Base-by-base conservation (phyloP, 192 early-diverging fungal genomes). In the Linnemannia schmuckeri region DNA sequence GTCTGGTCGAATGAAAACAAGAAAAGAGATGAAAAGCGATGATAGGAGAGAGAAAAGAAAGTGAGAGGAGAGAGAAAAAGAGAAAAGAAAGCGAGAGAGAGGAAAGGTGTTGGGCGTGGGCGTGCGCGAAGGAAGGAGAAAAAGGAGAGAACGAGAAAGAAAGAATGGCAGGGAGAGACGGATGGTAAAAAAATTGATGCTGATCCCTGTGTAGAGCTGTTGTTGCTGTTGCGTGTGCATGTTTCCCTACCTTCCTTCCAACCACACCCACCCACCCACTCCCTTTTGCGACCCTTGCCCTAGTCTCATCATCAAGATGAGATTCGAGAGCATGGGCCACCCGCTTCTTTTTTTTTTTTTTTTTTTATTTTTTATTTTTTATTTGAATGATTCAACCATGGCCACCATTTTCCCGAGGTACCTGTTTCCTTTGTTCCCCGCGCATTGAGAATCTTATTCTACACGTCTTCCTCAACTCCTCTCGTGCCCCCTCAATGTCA, bases 1-100 rank as follows among this genome's bases (percentile, higher is more conserved):
- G 63, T 73, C 72, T 52, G 61, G 61, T 69, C 57, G 57, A 61
- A 61, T n/a, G 57, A 61, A 46, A 46, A 46, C 44, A 46, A 46
- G 9, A 46, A 46, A 33, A 63, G 33, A 30, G 27, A 27, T 27
- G 57, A 27, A 63, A 24, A 66, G 4, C 13, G 61, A 66, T 22
- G 30, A 66, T 0, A 63, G 27, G n/a, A 33, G 61, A 33, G 30
- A 66, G 17, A 6, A 57, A 57, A n/a, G n/a, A 30, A 66, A 66
- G n/a, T 27, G 12, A 66, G 12, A 66, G 61, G 30, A 10, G 27
- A 30, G 49, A 52, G n/a, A 30, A 30, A 61, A 61, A 61, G n/a
- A n/a, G 24, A 61, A 8, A 30, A 66, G 30, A 30, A 30, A 33
- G 61, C 61, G 61, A 66, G 61, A 24, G 61, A 30, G 30, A 63